A percentile compares a stretch with the other conserved stretches of the same genome.
Evolutionary conservation across 2,329 filamentous ascomycete genomes (phyloP).

Genomic region (Emericellopsis atlantica): DNA sequence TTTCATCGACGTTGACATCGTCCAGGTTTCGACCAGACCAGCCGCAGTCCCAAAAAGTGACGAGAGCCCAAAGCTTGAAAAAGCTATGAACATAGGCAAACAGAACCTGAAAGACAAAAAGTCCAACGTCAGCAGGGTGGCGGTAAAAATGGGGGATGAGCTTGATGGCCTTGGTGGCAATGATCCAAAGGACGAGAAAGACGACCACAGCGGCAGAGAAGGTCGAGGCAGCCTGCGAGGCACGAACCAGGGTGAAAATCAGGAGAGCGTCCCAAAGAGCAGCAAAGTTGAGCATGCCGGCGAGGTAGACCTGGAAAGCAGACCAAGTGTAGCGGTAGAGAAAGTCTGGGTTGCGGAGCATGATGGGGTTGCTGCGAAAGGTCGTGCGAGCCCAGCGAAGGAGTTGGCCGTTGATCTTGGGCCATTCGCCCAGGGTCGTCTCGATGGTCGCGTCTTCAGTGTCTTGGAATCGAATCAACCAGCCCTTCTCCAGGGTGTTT

Average conservation of each 20-base stretch:
- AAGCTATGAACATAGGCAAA: conserved; percentile 47
- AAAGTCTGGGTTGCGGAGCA: conserved; percentile 28
- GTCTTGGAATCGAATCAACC: conserved; percentile 42
- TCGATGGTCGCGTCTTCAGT: conserved; percentile 30
- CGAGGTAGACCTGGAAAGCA: conserved; percentile 42
- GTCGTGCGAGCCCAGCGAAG: conserved; percentile 45
- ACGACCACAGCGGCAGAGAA: background rate
- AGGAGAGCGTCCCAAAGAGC: conserved; percentile 35
- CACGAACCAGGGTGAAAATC: conserved; percentile 13
- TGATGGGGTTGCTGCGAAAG: conserved; percentile 40
- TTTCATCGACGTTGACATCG: background rate
- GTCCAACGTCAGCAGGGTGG: conserved; percentile 36
- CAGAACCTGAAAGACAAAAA: conserved; percentile 33
- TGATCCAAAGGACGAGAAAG: conserved; percentile 24
- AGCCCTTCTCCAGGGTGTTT: conserved; percentile 34
- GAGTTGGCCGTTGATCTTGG: conserved; percentile 39
- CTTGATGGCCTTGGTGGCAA: conserved; percentile 45
- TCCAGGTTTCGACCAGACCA: conserved; percentile 1
- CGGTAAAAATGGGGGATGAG: conserved; percentile 35
- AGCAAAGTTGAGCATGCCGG: conserved; percentile 41
- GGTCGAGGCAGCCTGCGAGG: background rate
- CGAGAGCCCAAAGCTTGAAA: conserved; percentile 41
- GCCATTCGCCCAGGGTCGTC: conserved; percentile 36
- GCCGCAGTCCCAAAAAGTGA: conserved; percentile 30
- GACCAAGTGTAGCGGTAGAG: conserved; percentile 24